phyloP scores from a whole-genome alignment of 768 basidiomycete genomes.

The Tylopilus plumbeoviolaceoides region DNA sequence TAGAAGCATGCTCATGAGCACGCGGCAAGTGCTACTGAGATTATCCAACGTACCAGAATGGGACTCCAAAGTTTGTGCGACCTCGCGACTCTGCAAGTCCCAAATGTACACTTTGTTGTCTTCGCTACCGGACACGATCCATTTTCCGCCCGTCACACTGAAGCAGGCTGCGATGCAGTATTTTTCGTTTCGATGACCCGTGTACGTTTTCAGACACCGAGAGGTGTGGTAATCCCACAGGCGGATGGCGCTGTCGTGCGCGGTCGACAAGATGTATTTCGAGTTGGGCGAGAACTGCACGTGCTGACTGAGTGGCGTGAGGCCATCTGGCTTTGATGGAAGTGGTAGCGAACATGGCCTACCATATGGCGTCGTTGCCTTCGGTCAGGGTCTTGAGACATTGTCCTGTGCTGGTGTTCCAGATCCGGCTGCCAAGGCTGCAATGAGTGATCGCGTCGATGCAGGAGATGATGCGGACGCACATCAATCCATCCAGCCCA shows the following conservation, averaged over 20 bases:
- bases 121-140: constrained; percentile 90
- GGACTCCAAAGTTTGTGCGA: constrained; percentile 75
- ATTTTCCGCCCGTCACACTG: constrained; percentile 80
- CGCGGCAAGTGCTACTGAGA: neutral
- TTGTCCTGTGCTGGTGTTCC: constrained; percentile 89
- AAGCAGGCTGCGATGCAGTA: constrained; percentile 85
- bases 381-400: constrained; percentile 96
- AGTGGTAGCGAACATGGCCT: neutral
- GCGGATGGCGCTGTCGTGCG: constrained; percentile 89
- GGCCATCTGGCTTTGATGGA: neutral
- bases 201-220: constrained; percentile 86
- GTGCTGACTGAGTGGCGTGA: constrained; percentile 56
- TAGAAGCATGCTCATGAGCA: constrained; percentile 6
- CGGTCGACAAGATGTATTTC: constrained; percentile 89
- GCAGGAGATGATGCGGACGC: constrained; percentile 1
- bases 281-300: constrained; percentile 96
- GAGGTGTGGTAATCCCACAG: constrained; percentile 95
- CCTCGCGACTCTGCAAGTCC: constrained; percentile 85
- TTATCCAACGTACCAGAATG: constrained; percentile 52
- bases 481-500: constrained; percentile 93
- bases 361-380: constrained; percentile 84
- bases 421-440: constrained; percentile 71
- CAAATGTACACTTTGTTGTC: constrained; percentile 87
- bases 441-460: neutral
- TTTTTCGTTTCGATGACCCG: constrained; percentile 76